A percentile compares a stretch with the other conserved stretches of the same genome.
These are phyloP conservation scores for Alloascoidea hylecoeti DNA, from an alignment of 805 yeast species.

Conservation along the genomic window DNA sequence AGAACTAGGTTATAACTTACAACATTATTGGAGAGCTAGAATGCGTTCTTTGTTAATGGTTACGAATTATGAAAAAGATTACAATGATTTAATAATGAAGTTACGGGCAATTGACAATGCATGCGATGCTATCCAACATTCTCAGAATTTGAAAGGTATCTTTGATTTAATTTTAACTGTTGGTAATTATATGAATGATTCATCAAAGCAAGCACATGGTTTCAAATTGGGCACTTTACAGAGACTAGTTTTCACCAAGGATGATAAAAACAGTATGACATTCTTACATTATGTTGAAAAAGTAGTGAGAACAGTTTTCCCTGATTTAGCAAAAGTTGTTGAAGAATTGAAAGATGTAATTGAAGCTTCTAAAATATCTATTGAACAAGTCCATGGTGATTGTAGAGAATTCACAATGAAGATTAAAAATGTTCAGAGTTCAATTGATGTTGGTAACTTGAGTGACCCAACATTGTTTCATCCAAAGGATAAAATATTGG, in stretches of 20 bases:
- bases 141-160: constrained; percentile 39
- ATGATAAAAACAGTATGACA: constrained; percentile 52
- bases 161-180: constrained; percentile 55
- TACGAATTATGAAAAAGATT: constrained; percentile 48
- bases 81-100: constrained; percentile 42
- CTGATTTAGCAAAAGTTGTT: constrained; percentile 46
- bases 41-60: constrained; percentile 45
- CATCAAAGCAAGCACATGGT: constrained; percentile 53
- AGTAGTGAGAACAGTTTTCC: constrained; percentile 47
- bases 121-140: constrained; percentile 34
- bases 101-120: constrained; percentile 47
- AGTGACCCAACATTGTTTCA: constrained; percentile 50
- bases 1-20: constrained; percentile 52
- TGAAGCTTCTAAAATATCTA: constrained; percentile 43
- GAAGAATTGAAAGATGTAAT: constrained; percentile 40
- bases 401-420: constrained; percentile 37
- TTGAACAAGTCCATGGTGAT: constrained; percentile 49
- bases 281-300: constrained; percentile 66
- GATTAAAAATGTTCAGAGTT: constrained; percentile 34
- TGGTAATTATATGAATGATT: constrained; percentile 72
- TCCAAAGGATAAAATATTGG: constrained; percentile 48
- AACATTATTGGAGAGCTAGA: constrained; percentile 60
- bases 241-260: constrained; percentile 55
- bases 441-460: constrained; percentile 47
- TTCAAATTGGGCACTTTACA: constrained; percentile 57